Evolutionary conservation across 176 grass and related monocot genomes (phyloP).

Genomic region (Phragmites australis): DNA sequence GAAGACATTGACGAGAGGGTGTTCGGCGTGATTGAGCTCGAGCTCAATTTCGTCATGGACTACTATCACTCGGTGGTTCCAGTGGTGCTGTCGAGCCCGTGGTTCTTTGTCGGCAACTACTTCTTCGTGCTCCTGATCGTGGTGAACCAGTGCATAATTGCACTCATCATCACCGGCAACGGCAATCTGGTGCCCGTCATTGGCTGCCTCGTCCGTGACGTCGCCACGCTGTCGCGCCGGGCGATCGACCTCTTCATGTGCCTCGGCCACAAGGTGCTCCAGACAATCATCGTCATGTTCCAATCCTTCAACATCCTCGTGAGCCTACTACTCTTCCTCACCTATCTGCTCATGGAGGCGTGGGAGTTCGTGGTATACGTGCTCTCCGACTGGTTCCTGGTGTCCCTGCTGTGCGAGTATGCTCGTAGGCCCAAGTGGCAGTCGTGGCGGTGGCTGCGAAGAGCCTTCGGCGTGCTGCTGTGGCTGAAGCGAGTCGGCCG

Average conservation of each 20-base stretch:
- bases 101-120: constrained; percentile 11
- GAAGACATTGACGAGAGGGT: background rate
- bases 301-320: constrained; percentile 6
- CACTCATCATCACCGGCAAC: constrained; percentile 12
- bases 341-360: constrained; percentile 14
- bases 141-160: constrained; percentile 26
- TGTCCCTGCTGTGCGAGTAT: constrained; percentile 11
- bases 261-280: constrained; percentile 16
- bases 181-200: background rate
- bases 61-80: constrained; percentile 21
- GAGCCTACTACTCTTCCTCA: constrained; percentile 6
- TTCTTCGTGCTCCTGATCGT: constrained; percentile 11
- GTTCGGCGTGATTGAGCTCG: constrained; percentile 3
- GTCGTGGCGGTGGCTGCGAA: background rate
- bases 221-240: background rate
- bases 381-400: constrained; percentile 13
- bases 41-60: constrained; percentile 13
- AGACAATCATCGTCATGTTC: background rate
- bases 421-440: background rate
- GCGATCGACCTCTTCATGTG: constrained; percentile 2
- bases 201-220: background rate
- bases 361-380: constrained; percentile 22
- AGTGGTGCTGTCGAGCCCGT: background rate
- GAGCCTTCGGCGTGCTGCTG: constrained; percentile 1
- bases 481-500: background rate